Evolutionary conservation across 2,329 filamentous ascomycete species (phyloP).

Genomic region (Onygenales sp.): DNA sequence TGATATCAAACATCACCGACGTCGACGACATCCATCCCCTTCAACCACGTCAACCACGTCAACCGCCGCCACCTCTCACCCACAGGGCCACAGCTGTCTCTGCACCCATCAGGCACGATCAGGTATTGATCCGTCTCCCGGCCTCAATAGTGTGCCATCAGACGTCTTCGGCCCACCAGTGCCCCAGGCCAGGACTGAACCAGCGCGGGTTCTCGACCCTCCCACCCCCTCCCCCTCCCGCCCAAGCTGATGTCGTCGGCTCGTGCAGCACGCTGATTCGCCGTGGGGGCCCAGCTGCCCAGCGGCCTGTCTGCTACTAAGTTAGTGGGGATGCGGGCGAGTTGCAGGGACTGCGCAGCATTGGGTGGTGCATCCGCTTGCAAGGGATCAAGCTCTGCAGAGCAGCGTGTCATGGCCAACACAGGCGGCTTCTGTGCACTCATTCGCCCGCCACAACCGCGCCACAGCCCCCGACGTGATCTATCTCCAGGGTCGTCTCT

Average conservation of each 20-base stretch:
- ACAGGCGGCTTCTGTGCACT: neutral
- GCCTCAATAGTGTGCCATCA: neutral
- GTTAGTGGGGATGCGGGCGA: neutral
- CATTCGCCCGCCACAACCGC: conserved; percentile 14
- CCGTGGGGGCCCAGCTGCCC: neutral
- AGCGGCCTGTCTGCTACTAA: neutral
- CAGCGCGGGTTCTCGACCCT: conserved; percentile 3
- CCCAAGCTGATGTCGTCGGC: conserved; percentile 3
- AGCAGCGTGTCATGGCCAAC: neutral
- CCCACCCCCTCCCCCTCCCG: neutral
- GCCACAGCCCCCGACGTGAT: conserved; percentile 6
- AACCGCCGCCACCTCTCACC: no score
- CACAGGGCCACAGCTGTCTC: no score
- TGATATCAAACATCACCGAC: no score
- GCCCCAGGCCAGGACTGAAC: conserved; percentile 5
- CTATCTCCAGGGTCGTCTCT: conserved; percentile 8
- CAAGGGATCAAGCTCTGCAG: conserved; percentile 8
- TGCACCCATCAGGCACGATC: neutral
- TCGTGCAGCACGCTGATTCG: conserved; percentile 8
- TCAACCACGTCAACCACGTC: no score
- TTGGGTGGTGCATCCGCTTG: conserved; percentile 2
- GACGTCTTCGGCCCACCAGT: neutral
- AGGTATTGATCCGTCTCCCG: neutral
- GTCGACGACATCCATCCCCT: no score
- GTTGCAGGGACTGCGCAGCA: conserved; percentile 2